phyloP scores from a whole-genome alignment of 805 yeast genomes.

The Isabelozyma heimii region DNA sequence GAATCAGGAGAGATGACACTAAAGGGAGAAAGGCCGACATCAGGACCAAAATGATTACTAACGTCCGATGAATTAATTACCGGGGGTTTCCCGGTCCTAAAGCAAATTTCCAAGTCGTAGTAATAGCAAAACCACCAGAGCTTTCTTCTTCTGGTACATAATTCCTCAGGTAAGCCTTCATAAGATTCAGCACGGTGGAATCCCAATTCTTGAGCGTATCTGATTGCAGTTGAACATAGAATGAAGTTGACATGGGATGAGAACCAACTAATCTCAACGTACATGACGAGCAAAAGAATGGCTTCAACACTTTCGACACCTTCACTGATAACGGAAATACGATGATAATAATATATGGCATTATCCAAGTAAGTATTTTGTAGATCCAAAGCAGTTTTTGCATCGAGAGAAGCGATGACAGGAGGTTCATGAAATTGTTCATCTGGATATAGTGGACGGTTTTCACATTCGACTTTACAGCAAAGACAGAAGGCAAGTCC shows the following conservation, averaged over 20 bases:
- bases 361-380: slow-evolving; percentile 18
- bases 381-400: slow-evolving; percentile 7
- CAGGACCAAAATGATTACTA: slow-evolving; percentile 5
- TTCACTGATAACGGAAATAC: slow-evolving; percentile 47
- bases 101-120: slow-evolving; percentile 37
- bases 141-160: slow-evolving; percentile 18
- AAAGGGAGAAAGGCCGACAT: slow-evolving; percentile 5
- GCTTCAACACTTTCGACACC: slow-evolving; percentile 53
- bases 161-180: slow-evolving; percentile 15
- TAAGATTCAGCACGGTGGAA: slow-evolving; percentile 33
- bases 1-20: neutral
- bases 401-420: neutral
- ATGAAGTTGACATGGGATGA: slow-evolving; percentile 28
- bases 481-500: slow-evolving; percentile 19
- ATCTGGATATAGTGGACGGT: neutral
- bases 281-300: slow-evolving; percentile 44
- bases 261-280: slow-evolving; percentile 29
- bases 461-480: neutral
- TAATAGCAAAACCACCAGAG: slow-evolving; percentile 39
- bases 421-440: neutral
- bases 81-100: slow-evolving; percentile 40
- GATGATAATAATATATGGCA: slow-evolving; percentile 52
- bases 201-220: slow-evolving; percentile 42
- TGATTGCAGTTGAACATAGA: slow-evolving; percentile 29
- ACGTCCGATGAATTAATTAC: slow-evolving; percentile 32